These are phyloP conservation scores for Fusarium sororula DNA, from an alignment of 2,329 filamentous ascomycete species.

Conservation along the genomic window DNA sequence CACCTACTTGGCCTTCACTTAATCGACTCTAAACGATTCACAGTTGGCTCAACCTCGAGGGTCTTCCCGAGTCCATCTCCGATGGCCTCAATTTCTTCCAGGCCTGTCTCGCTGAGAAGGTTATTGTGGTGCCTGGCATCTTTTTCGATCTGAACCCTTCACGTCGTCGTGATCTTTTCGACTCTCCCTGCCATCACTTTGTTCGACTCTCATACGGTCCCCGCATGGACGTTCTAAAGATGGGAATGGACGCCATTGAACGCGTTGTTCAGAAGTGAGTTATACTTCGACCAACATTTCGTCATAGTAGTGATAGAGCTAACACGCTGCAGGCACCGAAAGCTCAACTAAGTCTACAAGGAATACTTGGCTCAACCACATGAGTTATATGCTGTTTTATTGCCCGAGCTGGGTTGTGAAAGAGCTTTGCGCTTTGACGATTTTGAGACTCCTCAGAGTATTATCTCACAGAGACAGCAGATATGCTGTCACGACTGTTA, in stretches of 20 bases:
- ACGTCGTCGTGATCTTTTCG: conserved; percentile 88
- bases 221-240: conserved; percentile 79
- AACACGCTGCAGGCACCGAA: conserved; percentile 36
- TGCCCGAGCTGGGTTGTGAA: not conserved
- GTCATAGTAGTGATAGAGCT: not conserved
- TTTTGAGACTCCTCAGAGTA: not conserved
- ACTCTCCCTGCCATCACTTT: conserved; percentile 93
- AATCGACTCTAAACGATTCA: not conserved
- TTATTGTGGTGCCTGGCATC: conserved; percentile 95
- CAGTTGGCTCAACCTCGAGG: conserved; percentile 68
- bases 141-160: conserved; percentile 97
- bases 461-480: not conserved
- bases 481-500: not conserved
- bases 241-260: conserved; percentile 86
- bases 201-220: conserved; percentile 87
- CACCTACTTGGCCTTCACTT: not conserved
- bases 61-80: conserved; percentile 80
- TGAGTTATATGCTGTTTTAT: not conserved
- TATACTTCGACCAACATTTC: not conserved
- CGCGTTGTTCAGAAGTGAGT: conserved; percentile 77
- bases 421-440: not conserved
- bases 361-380: not conserved
- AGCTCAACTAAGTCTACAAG: conserved; percentile 7
- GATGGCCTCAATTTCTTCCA: conserved; percentile 98
- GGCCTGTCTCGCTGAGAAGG: conserved; percentile 90